A percentile compares a stretch with the other conserved stretches of the same genome.
These are phyloP conservation scores for Arachis stenosperma DNA, from an alignment of 306 rosid species.

Conservation along the genomic window DNA sequence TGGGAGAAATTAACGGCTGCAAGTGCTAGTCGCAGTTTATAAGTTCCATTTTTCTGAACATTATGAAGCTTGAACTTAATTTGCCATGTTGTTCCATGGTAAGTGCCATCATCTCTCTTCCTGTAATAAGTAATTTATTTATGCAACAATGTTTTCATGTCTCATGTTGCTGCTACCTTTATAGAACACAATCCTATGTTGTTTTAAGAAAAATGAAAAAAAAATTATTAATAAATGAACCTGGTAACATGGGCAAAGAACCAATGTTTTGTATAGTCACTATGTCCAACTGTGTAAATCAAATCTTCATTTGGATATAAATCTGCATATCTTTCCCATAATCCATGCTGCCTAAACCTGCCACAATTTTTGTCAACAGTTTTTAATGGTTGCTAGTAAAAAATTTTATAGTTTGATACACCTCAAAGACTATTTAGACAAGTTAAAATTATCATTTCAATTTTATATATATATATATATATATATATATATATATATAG, in stretches of 20 bases:
- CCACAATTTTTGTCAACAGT: too few relatives aligned
- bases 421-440: too few relatives aligned
- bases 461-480: too few relatives aligned
- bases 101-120: conserved; percentile 60
- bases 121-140: conserved; percentile 43
- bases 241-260: conserved; percentile 90
- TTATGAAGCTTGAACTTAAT: conserved; percentile 64
- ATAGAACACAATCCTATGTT: background rate
- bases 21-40: conserved; percentile 68
- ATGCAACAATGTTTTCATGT: background rate
- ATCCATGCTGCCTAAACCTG: conserved; percentile 83
- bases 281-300: conserved; percentile 59
- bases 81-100: conserved; percentile 91
- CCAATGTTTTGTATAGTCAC: conserved; percentile 73
- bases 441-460: too few relatives aligned
- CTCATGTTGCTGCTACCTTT: background rate
- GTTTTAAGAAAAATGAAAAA: background rate
- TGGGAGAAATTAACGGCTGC: conserved; percentile 73
- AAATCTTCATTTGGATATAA: conserved; percentile 69
- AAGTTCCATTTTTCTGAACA: conserved; percentile 46
- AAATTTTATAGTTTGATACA: too few relatives aligned
- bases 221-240: conserved; percentile 44
- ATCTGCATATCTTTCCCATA: conserved; percentile 90
- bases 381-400: too few relatives aligned
- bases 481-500: too few relatives aligned